These are phyloP conservation scores for Metschnikowia hibisci DNA, from an alignment of 805 yeast genomes.

Conservation along the genomic window DNA sequence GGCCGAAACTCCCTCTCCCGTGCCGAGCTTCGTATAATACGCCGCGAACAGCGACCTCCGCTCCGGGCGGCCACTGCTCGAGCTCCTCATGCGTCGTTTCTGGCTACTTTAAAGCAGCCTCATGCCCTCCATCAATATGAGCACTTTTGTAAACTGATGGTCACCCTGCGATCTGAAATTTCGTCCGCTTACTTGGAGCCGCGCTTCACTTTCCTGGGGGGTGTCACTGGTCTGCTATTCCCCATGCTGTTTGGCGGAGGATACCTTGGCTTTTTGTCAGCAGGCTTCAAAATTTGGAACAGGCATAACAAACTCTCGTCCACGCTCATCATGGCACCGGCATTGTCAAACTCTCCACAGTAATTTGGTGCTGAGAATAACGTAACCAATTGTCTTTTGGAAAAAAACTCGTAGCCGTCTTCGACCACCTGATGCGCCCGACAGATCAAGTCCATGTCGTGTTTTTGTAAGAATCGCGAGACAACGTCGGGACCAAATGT, in stretches of 20 bases:
- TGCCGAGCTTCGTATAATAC: slow-evolving; percentile 3
- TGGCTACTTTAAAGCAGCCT: neutral
- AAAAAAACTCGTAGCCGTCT: slow-evolving; percentile 96
- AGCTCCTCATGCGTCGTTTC: neutral
- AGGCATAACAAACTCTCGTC: slow-evolving; percentile 95
- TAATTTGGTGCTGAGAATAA: slow-evolving; percentile 96
- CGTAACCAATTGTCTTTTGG: slow-evolving; percentile 93
- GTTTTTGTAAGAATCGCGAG: slow-evolving; percentile 91
- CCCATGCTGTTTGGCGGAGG: slow-evolving; percentile 42
- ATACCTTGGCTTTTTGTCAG: slow-evolving; percentile 85
- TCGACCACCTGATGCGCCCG: slow-evolving; percentile 99
- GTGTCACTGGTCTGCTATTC: slow-evolving; percentile 50
- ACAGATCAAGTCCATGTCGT: slow-evolving; percentile 96
- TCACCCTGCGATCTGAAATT: neutral
- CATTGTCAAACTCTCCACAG: slow-evolving; percentile 98
- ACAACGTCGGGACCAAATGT: slow-evolving; percentile 99
- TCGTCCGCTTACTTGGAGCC: slow-evolving; percentile 35
- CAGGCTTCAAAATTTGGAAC: slow-evolving; percentile 95
- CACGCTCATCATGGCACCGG: slow-evolving; percentile 99
- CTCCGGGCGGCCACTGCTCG: neutral
- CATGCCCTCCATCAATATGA: slow-evolving; percentile 2
- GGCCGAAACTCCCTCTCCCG: neutral
- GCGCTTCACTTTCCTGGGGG: slow-evolving; percentile 57
- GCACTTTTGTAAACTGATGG: neutral
- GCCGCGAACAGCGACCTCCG: slow-evolving; percentile 2